Evolutionary conservation across 441 rosid genomes (phyloP).

Genomic region (Cnidoscolus chayamansa): DNA sequence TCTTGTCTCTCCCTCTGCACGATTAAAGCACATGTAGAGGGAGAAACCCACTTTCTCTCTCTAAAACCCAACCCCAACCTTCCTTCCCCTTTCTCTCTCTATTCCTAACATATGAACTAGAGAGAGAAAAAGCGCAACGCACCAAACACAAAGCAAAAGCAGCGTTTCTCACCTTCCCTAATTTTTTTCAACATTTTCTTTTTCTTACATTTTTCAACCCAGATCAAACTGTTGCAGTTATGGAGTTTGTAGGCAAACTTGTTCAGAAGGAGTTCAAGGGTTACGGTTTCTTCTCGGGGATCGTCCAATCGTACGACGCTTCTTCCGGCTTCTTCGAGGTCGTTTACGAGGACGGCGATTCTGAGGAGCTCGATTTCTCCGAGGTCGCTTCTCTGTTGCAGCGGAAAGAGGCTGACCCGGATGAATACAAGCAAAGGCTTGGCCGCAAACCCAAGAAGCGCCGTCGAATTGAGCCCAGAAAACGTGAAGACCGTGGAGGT

Average conservation of each 20-base stretch:
- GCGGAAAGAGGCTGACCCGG: slow-evolving; percentile 24
- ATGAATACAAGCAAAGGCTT: slow-evolving; percentile 33
- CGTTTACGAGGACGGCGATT: slow-evolving; percentile 59
- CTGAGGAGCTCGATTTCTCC: slow-evolving; percentile 50
- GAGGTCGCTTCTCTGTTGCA: slow-evolving; percentile 41
- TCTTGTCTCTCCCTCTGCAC: slow-evolving; percentile 17
- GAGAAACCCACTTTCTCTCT: slow-evolving; percentile 24
- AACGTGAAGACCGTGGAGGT: slow-evolving; percentile 15
- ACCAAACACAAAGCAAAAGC: neutral
- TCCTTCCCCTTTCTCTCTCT: slow-evolving; percentile 16
- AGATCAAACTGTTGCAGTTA: slow-evolving; percentile 24
- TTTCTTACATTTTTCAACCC: neutral
- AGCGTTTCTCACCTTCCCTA: slow-evolving; percentile 5
- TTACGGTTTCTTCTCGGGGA: slow-evolving; percentile 41
- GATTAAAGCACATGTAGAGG: slow-evolving; percentile 23
- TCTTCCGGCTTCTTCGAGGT: slow-evolving; percentile 56
- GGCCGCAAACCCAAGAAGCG: slow-evolving; percentile 62
- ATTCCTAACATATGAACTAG: neutral
- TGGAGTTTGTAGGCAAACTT: slow-evolving; percentile 65
- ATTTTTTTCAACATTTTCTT: neutral
- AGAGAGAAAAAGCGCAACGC: neutral
- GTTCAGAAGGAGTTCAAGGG: slow-evolving; percentile 58
- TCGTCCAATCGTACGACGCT: slow-evolving; percentile 53
- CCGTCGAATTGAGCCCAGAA: slow-evolving; percentile 42
- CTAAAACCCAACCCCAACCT: neutral